Conservation (phyloP, 176 grass and related monocot species). For the Avena eriantha region DNA sequence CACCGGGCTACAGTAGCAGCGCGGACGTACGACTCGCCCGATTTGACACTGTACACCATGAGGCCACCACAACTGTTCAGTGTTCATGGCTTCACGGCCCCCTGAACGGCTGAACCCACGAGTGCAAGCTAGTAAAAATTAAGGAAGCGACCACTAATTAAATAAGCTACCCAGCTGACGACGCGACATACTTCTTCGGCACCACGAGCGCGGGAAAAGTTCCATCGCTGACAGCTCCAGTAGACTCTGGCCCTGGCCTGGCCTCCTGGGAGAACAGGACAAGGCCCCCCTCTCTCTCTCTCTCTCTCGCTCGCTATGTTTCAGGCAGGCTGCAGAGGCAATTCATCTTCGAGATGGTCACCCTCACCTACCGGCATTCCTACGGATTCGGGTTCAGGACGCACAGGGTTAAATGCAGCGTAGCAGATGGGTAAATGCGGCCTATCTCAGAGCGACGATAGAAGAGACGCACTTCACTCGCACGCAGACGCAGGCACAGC, state of each 20-base stretch:
- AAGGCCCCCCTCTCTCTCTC: background rate
- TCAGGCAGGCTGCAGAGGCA: background rate
- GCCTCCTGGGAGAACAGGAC: background rate
- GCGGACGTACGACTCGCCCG: background rate
- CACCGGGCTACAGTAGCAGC: background rate
- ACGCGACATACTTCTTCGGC: background rate
- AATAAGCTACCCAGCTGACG: background rate
- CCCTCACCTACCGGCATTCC: conserved; percentile 7
- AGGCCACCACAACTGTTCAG: background rate
- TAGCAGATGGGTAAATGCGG: conserved; percentile 14
- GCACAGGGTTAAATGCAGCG: conserved; percentile 8
- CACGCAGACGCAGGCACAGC: background rate
- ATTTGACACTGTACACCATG: background rate
- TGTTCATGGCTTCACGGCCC: background rate
- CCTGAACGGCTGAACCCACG: background rate
- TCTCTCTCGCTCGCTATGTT: too few species aligned
- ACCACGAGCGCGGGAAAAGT: background rate
- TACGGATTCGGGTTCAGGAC: conserved; percentile 7
- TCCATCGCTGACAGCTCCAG: background rate
- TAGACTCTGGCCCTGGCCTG: background rate
- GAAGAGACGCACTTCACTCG: background rate
- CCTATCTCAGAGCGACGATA: background rate
- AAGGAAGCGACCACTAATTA: too few species aligned
- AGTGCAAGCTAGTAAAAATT: too few species aligned
- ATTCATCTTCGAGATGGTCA: background rate